Evolutionary conservation across 2,329 filamentous ascomycete genomes (phyloP), one percentile per base, ranked within the genome.

Genomic region (Colletotrichum chrysophilum): DNA sequence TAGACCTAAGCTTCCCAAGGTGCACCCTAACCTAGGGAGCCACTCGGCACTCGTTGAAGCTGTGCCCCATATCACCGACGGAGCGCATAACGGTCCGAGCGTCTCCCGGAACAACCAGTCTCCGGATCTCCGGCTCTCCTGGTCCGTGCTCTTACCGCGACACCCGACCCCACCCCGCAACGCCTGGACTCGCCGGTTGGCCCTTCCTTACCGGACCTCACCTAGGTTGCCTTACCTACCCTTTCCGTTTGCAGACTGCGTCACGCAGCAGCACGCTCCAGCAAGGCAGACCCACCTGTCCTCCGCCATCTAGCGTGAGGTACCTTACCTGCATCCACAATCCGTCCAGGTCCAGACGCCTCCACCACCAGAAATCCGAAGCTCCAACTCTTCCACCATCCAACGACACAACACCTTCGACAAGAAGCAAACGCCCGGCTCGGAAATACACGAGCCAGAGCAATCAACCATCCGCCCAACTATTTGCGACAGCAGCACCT

Each of bases 101-200:
- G 6, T 10, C 2, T 0, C 9, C 2, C 71, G 71, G 71, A 65
- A 74, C 26, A 74, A 65, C 4, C 16, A 7, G 8, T 1, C 16
- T 58, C 66, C 66, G 60, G 14, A 48, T 48, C 21, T 14, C 56
- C 71, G 66, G 26, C 3, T 13, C 4, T 18, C 14, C 16, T 75
- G 68, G 72, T 28, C 68, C 16, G 72, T 71, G 68, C 71, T 52
- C 32, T 43, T 1, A 38, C 69, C 62, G 62, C 55, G 21, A 56
- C 32, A 43, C 38, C 69, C 62, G 62, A 72, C 69, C 38, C 72
- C 72, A 75, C 72, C 21, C 38, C 69, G 68, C 26, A 28, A 18
- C 52, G 58, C 55, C 61, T 61, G 34, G 61, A 26, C 61, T 61
- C 28, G 24, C 71, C 60, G 28, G 66, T 60, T 61, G 71, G 67